A percentile compares a stretch with the other conserved stretches of the same genome.
Evolutionary conservation across 768 basidiomycete genomes (phyloP).

Genomic region (Erythrobasidium yunnanense): DNA sequence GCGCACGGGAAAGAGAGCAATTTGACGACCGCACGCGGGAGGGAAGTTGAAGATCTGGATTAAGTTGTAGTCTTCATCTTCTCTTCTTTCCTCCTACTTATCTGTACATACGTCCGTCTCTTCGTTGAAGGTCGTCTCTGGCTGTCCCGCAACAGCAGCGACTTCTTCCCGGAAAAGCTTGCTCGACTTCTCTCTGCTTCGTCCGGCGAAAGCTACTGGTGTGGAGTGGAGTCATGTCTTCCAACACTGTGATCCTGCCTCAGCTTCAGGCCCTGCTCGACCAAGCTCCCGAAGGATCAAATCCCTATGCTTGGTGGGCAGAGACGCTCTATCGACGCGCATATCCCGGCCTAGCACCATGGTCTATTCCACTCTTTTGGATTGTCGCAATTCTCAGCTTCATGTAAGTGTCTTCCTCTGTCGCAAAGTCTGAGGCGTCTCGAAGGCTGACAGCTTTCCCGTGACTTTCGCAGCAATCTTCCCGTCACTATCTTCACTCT

Average conservation of each 20-base stretch:
- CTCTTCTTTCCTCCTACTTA: no score
- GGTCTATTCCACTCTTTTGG: slow-evolving; percentile 16
- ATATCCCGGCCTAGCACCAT: not conserved
- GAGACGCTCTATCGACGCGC: not conserved
- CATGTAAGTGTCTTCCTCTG: not conserved
- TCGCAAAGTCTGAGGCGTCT: not conserved
- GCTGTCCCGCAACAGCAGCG: no score
- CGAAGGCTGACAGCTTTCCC: not conserved
- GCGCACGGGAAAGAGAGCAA: no score
- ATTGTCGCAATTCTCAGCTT: not conserved
- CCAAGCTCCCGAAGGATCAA: not conserved
- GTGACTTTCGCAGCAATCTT: slow-evolving; percentile 5
- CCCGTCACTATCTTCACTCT: not conserved
- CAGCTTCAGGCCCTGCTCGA: slow-evolving; percentile 2
- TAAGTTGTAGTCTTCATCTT: no score
- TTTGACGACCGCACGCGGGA: no score
- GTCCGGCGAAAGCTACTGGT: no score
- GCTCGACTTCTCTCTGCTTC: no score
- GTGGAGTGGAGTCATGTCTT: not conserved
- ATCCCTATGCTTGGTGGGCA: slow-evolving; percentile 2
- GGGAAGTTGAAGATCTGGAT: no score
- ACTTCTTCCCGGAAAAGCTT: no score
- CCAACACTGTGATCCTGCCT: not conserved
- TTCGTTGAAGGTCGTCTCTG: no score
- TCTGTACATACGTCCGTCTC: no score